Conservation (phyloP, 2,329 filamentous ascomycete species). For the Ophiosphaerella narmari region DNA sequence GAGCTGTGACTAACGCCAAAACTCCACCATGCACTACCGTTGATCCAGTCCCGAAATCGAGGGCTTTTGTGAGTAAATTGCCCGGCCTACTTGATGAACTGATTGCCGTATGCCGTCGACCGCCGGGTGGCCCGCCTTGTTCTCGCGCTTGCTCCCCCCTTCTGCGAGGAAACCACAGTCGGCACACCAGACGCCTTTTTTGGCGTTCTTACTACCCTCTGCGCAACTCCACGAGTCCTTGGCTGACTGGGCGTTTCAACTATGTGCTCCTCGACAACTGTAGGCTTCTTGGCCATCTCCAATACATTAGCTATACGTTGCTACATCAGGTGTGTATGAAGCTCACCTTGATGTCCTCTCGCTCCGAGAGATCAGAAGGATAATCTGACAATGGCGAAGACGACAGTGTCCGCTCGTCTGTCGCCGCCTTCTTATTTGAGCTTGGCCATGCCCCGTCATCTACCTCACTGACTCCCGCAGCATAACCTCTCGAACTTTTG, state of each 20-base stretch:
- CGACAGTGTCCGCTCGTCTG: neutral
- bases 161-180: neutral
- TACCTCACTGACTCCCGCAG: neutral
- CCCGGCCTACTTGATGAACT: neutral
- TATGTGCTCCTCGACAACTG: neutral
- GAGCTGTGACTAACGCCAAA: no score
- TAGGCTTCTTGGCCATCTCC: neutral
- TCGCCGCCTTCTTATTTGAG: neutral
- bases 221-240: neutral
- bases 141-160: neutral
- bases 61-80: neutral
- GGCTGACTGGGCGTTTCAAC: no score
- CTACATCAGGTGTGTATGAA: neutral
- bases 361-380: slow-evolving; percentile 23
- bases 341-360: slow-evolving; percentile 12
- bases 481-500: neutral
- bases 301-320: neutral
- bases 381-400: slow-evolving; percentile 16
- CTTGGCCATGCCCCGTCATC: neutral
- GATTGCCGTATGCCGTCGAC: neutral
- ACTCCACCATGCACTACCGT: no score
- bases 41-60: neutral
- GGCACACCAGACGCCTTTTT: neutral
- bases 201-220: neutral
- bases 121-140: neutral